A percentile compares a stretch with the other conserved stretches of the same genome.
Evolutionary conservation across 257 asterid species (phyloP).

Genomic region (Rubia yunnanensis): DNA sequence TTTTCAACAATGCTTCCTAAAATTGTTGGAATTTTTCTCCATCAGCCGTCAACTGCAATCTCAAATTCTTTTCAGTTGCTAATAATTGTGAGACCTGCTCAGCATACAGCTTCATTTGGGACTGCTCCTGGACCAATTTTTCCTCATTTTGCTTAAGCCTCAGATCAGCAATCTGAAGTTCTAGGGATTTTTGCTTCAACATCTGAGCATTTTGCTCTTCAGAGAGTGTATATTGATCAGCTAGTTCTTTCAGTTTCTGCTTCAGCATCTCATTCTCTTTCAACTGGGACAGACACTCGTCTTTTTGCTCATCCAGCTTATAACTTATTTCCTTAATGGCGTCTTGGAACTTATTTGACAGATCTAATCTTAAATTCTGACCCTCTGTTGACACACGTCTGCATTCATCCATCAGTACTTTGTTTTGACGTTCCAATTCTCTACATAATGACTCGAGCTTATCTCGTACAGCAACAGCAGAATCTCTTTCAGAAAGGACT

Average conservation of each 20-base stretch:
- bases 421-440: conserved; percentile 96
- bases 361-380: conserved; percentile 82
- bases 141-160: conserved; percentile 85
- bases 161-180: conserved; percentile 87
- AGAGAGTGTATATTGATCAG: conserved; percentile 75
- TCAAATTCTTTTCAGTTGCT: conserved; percentile 87
- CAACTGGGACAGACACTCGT: conserved; percentile 79
- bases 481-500: conserved; percentile 84
- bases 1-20: conserved; percentile 95
- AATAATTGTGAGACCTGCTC: conserved; percentile 84
- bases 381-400: conserved; percentile 79
- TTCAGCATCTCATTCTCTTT: conserved; percentile 95
- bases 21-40: conserved; percentile 98
- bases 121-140: conserved; percentile 71
- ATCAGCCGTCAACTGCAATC: conserved; percentile 85
- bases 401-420: conserved; percentile 91
- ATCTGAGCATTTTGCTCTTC: conserved; percentile 84
- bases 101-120: conserved; percentile 82
- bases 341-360: conserved; percentile 86
- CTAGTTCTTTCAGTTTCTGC: conserved; percentile 68
- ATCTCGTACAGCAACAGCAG: conserved; percentile 85
- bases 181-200: conserved; percentile 86
- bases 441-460: conserved; percentile 95
- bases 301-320: conserved; percentile 97
- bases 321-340: conserved; percentile 94